These are phyloP conservation scores for Mucor irregularis DNA, from an alignment of 371 early-diverging fungal species.

Conservation along the genomic window DNA sequence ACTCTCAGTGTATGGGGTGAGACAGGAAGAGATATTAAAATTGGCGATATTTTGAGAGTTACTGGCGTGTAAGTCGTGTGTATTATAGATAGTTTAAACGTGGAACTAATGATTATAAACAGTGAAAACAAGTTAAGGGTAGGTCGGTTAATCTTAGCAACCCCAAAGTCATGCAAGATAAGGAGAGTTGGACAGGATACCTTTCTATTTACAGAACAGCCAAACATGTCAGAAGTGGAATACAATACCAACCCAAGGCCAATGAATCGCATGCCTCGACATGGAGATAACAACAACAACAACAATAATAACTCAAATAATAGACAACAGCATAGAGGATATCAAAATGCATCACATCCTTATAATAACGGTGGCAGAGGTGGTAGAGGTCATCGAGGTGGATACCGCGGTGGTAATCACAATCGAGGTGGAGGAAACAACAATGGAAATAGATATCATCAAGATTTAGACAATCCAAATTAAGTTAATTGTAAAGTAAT, in stretches of 20 bases:
- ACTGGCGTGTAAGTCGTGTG: conserved; percentile 47
- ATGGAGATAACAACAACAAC: neutral
- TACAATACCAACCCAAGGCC: neutral
- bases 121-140: conserved; percentile 26
- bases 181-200: conserved; percentile 42
- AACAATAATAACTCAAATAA: conserved; percentile 1
- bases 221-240: conserved; percentile 36
- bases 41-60: conserved; percentile 59
- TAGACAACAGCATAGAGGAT: neutral
- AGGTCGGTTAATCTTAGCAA: conserved; percentile 23
- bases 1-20: conserved; percentile 53
- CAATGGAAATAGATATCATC: conserved; percentile 12
- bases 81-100: neutral
- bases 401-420: conserved; percentile 1
- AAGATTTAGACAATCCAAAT: conserved; percentile 15
- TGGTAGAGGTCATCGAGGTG: neutral
- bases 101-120: neutral
- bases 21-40: conserved; percentile 40
- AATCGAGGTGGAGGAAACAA: neutral
- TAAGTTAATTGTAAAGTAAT: too few species aligned
- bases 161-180: conserved; percentile 20
- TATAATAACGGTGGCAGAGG: conserved; percentile 1
- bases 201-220: conserved; percentile 34
- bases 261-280: neutral
- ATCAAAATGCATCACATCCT: neutral